Conservation (phyloP, 345 rosid genomes). For the Syzygium oleosum region DNA sequence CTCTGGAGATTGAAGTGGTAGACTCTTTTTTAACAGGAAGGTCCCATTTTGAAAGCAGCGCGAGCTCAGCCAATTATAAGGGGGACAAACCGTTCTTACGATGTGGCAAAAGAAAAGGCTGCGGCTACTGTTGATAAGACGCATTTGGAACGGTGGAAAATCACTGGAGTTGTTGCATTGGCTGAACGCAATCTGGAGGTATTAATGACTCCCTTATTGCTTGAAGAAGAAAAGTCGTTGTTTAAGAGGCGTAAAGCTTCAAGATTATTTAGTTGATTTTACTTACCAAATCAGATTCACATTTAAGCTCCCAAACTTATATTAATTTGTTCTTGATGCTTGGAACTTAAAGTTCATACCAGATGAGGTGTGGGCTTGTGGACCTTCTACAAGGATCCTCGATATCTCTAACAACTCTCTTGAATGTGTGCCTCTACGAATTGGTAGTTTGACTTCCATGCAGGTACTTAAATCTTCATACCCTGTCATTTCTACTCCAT, state of each 20-base stretch:
- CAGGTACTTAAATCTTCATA: constrained; percentile 20
- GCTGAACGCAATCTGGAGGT: constrained; percentile 72
- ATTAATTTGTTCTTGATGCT: constrained; percentile 2
- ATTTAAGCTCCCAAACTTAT: background rate
- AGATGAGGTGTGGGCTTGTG: constrained; percentile 64
- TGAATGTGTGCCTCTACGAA: constrained; percentile 37
- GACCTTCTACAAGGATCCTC: constrained; percentile 49
- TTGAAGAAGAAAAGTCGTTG: background rate
- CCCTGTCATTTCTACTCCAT: background rate
- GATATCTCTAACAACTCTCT: constrained; percentile 60
- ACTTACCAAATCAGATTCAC: background rate
- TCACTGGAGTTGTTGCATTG: constrained; percentile 67
- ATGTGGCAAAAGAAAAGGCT: constrained; percentile 10
- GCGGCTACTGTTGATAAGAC: constrained; percentile 33
- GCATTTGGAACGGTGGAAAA: constrained; percentile 54
- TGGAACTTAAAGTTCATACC: constrained; percentile 56
- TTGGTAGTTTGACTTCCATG: constrained; percentile 43
- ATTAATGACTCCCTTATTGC: background rate
- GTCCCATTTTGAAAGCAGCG: constrained; percentile 66
- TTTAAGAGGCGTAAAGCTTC: background rate
- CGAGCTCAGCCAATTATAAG: constrained; percentile 41
- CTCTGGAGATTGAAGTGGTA: background rate
- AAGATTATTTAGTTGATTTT: background rate
- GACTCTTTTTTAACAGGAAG: constrained; percentile 33
- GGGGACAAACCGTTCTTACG: constrained; percentile 6